These are phyloP conservation scores for Hyparrhenia diplandra DNA, from an alignment of 176 grass and related monocot species.

Conservation along the genomic window DNA sequence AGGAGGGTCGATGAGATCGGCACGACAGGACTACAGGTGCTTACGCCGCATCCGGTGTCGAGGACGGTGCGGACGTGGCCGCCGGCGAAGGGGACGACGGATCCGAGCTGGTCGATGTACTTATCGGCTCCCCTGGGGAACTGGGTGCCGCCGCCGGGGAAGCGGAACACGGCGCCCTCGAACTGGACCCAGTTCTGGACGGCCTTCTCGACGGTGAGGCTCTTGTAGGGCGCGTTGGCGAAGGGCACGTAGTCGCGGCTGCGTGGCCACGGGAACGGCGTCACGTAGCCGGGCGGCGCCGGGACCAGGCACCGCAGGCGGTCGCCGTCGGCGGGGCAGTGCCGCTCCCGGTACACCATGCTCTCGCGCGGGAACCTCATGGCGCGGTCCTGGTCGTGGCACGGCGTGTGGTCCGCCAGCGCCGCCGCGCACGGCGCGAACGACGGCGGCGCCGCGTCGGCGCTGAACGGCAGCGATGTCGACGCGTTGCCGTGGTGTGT, in stretches of 20 bases:
- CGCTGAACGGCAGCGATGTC: no score
- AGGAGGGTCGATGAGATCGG: fast-evolving
- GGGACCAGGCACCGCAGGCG: slow-evolving; percentile 77
- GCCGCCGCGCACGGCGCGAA: background rate
- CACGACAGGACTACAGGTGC: background rate
- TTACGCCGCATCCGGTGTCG: slow-evolving; percentile 89
- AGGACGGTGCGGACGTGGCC: slow-evolving; percentile 79
- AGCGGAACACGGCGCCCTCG: slow-evolving; percentile 64
- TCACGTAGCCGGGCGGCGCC: slow-evolving; percentile 76
- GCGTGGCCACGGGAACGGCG: slow-evolving; percentile 88
- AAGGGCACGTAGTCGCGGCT: slow-evolving; percentile 82
- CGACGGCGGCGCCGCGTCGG: background rate
- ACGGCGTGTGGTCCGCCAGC: slow-evolving; percentile 85
- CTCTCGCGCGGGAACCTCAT: slow-evolving; percentile 75
- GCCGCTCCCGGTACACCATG: slow-evolving; percentile 91
- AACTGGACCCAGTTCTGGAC: slow-evolving; percentile 88
- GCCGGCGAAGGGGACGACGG: slow-evolving; percentile 65
- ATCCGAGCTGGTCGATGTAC: slow-evolving; percentile 76
- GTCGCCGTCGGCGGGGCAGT: slow-evolving; percentile 67
- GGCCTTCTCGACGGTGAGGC: slow-evolving; percentile 92
- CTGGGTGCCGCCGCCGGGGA: slow-evolving; percentile 90
- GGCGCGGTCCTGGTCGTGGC: slow-evolving; percentile 81
- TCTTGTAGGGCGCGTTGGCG: slow-evolving; percentile 95
- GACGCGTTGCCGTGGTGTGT: slow-evolving; percentile 43
- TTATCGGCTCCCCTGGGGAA: slow-evolving; percentile 75